phyloP scores from a whole-genome alignment of 257 asterid genomes.

The Solanum clarkiae region DNA sequence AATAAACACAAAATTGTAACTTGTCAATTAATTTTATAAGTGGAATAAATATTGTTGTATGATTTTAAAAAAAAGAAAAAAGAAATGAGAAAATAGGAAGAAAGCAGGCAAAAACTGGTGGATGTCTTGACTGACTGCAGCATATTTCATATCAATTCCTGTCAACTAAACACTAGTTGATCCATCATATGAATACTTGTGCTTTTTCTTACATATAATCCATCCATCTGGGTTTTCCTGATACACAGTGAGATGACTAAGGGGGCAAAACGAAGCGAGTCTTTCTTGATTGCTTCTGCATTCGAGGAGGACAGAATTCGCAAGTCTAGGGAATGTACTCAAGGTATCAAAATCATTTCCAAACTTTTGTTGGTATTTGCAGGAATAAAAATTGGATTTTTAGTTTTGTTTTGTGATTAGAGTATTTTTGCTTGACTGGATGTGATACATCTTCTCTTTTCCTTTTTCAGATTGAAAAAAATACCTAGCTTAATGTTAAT shows the following conservation, averaged over 20 bases:
- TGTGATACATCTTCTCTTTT: neutral
- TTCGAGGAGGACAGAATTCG: conserved; percentile 22
- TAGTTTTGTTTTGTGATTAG: neutral
- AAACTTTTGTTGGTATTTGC: neutral
- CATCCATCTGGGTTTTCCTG: neutral
- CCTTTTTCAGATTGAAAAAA: neutral
- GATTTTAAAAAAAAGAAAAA: too few species aligned
- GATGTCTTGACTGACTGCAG: neutral
- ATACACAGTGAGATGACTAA: neutral
- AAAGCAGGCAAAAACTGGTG: neutral
- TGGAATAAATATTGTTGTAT: too few species aligned
- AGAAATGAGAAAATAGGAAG: neutral
- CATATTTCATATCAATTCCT: neutral
- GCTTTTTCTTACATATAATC: neutral
- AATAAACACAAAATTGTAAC: too few species aligned
- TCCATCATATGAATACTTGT: neutral
- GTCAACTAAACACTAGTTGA: neutral
- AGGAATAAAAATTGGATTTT: neutral
- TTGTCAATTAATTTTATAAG: too few species aligned
- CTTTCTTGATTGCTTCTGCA: conserved; percentile 25
- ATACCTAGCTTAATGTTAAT: neutral
- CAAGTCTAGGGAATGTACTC: conserved; percentile 25
- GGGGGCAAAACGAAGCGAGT: neutral
- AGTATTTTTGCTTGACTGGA: neutral
- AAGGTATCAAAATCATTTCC: neutral